phyloP scores from a whole-genome alignment of 331 rosid genomes.

The Acacia concinna region DNA sequence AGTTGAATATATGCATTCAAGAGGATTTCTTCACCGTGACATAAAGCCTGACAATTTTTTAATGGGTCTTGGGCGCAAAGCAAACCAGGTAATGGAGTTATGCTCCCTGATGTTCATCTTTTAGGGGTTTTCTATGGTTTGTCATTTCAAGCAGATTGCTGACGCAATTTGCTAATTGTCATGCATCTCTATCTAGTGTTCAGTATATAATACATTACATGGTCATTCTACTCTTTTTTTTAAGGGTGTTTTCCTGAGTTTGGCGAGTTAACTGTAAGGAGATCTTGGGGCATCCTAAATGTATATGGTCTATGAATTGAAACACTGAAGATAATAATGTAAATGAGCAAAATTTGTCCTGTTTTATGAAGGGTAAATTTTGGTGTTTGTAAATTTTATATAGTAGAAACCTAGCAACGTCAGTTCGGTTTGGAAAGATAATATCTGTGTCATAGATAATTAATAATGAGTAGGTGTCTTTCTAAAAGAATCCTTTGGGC shows the following conservation, averaged over 20 bases:
- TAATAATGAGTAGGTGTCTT: background rate
- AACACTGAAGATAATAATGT: background rate
- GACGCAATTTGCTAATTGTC: background rate
- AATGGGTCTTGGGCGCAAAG: constrained; percentile 97
- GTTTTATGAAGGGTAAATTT: background rate
- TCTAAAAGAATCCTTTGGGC: background rate
- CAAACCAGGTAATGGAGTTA: constrained; percentile 70
- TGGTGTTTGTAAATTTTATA: background rate
- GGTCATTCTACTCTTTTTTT: background rate
- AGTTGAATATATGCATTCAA: constrained; percentile 98
- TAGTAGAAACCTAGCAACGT: background rate
- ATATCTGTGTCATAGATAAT: background rate
- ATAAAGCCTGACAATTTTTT: constrained; percentile 97
- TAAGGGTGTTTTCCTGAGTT: background rate
- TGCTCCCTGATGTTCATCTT: background rate
- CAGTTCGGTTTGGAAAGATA: background rate
- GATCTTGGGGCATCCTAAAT: background rate
- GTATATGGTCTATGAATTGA: background rate
- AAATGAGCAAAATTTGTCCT: background rate
- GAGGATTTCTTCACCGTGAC: constrained; percentile 99
- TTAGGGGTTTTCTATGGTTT: background rate
- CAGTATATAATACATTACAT: background rate
- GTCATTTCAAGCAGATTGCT: background rate
- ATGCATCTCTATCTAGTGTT: background rate
- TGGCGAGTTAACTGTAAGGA: background rate